Evolutionary conservation across 108 stramenopile species (phyloP).

Genomic region (Schizochytrium sp.): DNA sequence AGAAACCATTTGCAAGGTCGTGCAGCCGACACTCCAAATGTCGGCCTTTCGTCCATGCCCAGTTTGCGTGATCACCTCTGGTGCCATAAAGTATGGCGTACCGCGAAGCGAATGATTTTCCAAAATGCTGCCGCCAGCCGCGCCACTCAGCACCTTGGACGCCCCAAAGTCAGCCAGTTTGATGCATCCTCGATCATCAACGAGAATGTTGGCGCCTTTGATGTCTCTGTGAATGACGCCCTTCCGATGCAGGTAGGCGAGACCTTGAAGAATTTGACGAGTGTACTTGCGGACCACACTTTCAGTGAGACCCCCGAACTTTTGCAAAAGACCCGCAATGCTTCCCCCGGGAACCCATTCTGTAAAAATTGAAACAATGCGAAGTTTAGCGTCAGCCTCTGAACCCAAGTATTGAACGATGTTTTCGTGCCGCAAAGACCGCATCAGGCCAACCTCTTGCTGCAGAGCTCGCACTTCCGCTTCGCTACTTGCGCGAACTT

Average conservation of each 20-base stretch:
- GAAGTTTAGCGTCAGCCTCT: background rate
- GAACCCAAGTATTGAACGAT: slow-evolving; percentile 22
- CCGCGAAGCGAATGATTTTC: slow-evolving; percentile 10
- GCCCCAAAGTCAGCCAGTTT: slow-evolving; percentile 27
- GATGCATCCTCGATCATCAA: slow-evolving; percentile 10
- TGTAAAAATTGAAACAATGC: slow-evolving; percentile 11
- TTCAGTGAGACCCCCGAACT: slow-evolving; percentile 17
- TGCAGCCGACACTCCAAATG: slow-evolving; percentile 31
- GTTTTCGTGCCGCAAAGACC: background rate
- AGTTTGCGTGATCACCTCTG: slow-evolving; percentile 18
- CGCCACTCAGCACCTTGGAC: background rate
- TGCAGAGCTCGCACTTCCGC: background rate
- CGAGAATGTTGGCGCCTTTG: slow-evolving; percentile 22
- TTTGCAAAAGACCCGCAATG: slow-evolving; percentile 8
- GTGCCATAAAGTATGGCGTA: slow-evolving; percentile 32
- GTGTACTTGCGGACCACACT: slow-evolving; percentile 30
- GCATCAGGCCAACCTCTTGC: slow-evolving; percentile 17
- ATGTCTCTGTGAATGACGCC: slow-evolving; percentile 39
- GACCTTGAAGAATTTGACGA: slow-evolving; percentile 32
- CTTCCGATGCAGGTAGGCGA: slow-evolving; percentile 42
- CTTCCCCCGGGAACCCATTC: slow-evolving; percentile 24
- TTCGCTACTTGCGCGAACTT: background rate
- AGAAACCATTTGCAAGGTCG: slow-evolving; percentile 25
- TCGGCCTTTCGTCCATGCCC: slow-evolving; percentile 29
- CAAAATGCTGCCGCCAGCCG: background rate